Evolutionary conservation across 2,329 filamentous ascomycete genomes (phyloP), one percentile per base, ranked within the genome.

Genomic region (Elsinoe ampelina): DNA sequence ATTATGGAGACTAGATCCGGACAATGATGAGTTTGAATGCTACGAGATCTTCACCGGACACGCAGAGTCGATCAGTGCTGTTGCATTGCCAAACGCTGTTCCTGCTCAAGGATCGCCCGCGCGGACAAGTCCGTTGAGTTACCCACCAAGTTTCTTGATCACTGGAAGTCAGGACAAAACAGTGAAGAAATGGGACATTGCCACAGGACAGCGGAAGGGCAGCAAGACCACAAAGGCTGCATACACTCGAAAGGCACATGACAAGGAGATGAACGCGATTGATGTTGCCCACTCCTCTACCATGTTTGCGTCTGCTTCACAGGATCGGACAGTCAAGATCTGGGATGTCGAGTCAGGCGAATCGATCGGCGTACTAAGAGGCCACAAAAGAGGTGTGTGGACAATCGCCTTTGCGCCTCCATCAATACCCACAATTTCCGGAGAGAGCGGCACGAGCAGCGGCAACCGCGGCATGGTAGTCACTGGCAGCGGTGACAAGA

Each of bases 231-330:
- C 67, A 59, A 79, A 80, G 58, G 77, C 80, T 8, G 74, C 84
- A 3, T 98, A 88, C 70, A 97, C 93, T 1, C 82, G 93, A 57
- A 95, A 96, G 71, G 93, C 93, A 1, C 93, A 98, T 71, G 93
- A 98, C 67, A 98, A 98, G 69, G 93, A 98, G 63, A 98, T 98
- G 72, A 98, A 98, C 65, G 90, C 93, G 2, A 81, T 98, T 52
- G 89, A 95, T 61, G 79, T 93, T 10, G 69, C 67, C 5, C 64
- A 65, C 55, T 88, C 90, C 61, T 82, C 82, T 3, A 81, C 84
- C n/a, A 73, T 96, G 1, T 97, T 98, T 67, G 95, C 92, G 2
- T 96, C 93, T 1, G 92, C 93, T 30, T 97, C 92, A 4, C 93
- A 98, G 72, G 93, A 98, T 70, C 88, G 90, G 63, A 95, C 89